Percentiles rank a stretch among this genome's conserved stretches.
These are phyloP conservation scores for Leccinellum albellum DNA, from an alignment of 768 basidiomycete species.

Conservation along the genomic window DNA sequence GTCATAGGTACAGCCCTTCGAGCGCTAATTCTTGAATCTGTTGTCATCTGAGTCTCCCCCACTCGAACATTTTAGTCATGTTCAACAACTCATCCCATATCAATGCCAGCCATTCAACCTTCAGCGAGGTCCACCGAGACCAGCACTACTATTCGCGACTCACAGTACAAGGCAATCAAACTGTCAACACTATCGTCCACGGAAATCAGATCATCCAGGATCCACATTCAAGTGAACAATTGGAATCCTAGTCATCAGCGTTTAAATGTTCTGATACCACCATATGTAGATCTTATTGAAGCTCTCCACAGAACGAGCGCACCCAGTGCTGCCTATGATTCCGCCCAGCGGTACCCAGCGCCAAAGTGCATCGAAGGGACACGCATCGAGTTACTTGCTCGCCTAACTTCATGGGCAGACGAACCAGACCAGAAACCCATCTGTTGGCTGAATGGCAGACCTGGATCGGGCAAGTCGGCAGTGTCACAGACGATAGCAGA, in stretches of 20 bases:
- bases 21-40: no score
- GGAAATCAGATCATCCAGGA: constrained; percentile 20
- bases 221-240: constrained; percentile 4
- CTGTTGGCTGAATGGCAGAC: constrained; percentile 26
- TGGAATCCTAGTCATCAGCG: no score
- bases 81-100: constrained; percentile 1
- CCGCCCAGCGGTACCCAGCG: constrained; percentile 17
- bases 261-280: background rate
- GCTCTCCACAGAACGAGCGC: constrained; percentile 15
- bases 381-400: constrained; percentile 16
- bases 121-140: constrained; percentile 16
- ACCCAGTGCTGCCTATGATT: constrained; percentile 18
- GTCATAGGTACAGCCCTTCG: no score
- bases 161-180: constrained; percentile 18
- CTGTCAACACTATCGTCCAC: constrained; percentile 13
- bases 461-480: constrained; percentile 27
- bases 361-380: constrained; percentile 24
- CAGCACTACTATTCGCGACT: constrained; percentile 7
- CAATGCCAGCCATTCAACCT: constrained; percentile 12
- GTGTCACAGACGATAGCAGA: constrained; percentile 33
- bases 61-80: background rate
- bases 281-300: constrained; percentile 11
- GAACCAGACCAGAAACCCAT: constrained; percentile 4
- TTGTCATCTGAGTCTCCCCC: no score
- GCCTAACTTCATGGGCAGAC: constrained; percentile 14